phyloP scores from a whole-genome alignment of 805 yeast species.

The Nakazawaea ernobii region DNA sequence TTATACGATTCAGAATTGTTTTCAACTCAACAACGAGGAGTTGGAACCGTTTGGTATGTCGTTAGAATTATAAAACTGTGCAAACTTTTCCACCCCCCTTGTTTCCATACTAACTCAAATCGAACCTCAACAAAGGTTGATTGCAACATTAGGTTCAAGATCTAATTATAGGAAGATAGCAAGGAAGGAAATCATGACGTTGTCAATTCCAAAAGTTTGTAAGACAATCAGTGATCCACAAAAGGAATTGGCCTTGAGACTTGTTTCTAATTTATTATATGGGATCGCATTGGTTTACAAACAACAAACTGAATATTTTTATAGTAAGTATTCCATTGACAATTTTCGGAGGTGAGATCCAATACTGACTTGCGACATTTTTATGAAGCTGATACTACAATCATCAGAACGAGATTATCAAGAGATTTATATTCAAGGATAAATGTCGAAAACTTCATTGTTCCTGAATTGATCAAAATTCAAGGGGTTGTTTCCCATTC shows the following conservation, averaged over 20 bases:
- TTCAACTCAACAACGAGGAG: slow-evolving; percentile 15
- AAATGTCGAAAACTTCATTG: background rate
- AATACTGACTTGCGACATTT: too few relatives aligned
- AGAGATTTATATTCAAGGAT: slow-evolving; percentile 4
- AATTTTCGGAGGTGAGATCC: too few relatives aligned
- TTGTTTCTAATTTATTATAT: slow-evolving; percentile 37
- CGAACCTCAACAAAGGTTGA: slow-evolving; percentile 18
- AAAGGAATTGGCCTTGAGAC: slow-evolving; percentile 23
- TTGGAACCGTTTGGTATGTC: slow-evolving; percentile 25
- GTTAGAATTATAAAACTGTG: too few relatives aligned
- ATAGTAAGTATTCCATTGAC: slow-evolving; percentile 17
- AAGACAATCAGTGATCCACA: slow-evolving; percentile 18
- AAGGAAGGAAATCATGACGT: slow-evolving; percentile 25
- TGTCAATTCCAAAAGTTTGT: slow-evolving; percentile 40
- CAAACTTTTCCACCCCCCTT: background rate
- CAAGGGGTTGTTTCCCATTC: slow-evolving; percentile 6
- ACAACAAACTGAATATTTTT: slow-evolving; percentile 42
- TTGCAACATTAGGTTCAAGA: slow-evolving; percentile 24
- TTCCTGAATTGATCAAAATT: slow-evolving; percentile 13
- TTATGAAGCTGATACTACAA: slow-evolving; percentile 10
- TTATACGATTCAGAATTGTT: background rate
- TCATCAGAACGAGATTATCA: slow-evolving; percentile 7
- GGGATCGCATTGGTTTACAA: slow-evolving; percentile 45
- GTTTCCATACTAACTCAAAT: slow-evolving; percentile 2
- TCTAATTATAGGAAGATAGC: slow-evolving; percentile 19